phyloP scores from a whole-genome alignment of 1,139 yeast species.

The Nakaseomyces nivariensis region DNA sequence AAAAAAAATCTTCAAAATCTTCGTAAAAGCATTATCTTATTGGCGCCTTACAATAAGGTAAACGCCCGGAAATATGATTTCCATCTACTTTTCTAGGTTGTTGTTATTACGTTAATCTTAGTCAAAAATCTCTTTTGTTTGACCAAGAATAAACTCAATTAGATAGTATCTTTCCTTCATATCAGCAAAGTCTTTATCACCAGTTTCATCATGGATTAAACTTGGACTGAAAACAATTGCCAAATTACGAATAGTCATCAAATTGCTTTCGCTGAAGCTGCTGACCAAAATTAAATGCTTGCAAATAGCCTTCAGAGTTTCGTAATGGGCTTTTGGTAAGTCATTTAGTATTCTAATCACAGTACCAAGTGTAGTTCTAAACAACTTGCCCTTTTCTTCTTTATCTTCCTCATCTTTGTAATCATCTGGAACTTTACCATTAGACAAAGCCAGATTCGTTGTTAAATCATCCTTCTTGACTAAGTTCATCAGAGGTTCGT shows the following conservation, averaged over 20 bases:
- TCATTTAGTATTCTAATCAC: slow-evolving; percentile 31
- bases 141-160: slow-evolving; percentile 63
- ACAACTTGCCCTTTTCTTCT: slow-evolving; percentile 1
- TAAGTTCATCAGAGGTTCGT: slow-evolving; percentile 53
- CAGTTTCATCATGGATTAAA: slow-evolving; percentile 65
- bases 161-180: slow-evolving; percentile 75
- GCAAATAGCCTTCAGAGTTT: slow-evolving; percentile 46
- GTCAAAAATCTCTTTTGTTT: slow-evolving; percentile 25
- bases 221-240: slow-evolving; percentile 96
- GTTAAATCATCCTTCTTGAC: slow-evolving; percentile 30
- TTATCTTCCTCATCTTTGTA: background rate
- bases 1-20: too few relatives aligned
- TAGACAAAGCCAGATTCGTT: slow-evolving; percentile 8
- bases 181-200: slow-evolving; percentile 76
- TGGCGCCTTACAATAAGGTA: too few relatives aligned
- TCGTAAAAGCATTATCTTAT: too few relatives aligned
- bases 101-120: background rate
- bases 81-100: too few relatives aligned
- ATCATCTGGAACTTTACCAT: background rate
- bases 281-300: slow-evolving; percentile 57
- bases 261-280: slow-evolving; percentile 40
- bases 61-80: too few relatives aligned
- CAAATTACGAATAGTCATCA: slow-evolving; percentile 76
- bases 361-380: slow-evolving; percentile 24
- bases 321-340: slow-evolving; percentile 62